phyloP scores from a whole-genome alignment of 164 flowering plant genomes.

The Magnolia sinica region DNA sequence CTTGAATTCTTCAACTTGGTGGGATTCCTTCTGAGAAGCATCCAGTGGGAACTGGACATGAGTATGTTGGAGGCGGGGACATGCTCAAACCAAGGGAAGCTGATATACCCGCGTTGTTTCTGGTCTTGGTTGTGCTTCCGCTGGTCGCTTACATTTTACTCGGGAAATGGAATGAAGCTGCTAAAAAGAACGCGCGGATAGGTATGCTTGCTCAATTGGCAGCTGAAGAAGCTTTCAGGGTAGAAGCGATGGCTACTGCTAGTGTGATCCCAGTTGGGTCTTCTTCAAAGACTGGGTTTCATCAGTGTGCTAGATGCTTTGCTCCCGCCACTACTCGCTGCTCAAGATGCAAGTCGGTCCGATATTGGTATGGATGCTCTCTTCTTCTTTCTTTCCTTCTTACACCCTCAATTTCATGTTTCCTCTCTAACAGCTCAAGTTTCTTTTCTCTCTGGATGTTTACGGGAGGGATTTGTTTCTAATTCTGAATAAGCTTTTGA shows the following conservation, averaged over 20 bases:
- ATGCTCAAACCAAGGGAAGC: conserved; percentile 93
- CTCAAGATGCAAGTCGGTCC: conserved; percentile 78
- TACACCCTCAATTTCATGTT: background rate
- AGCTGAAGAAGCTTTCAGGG: conserved; percentile 55
- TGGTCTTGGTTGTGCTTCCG: conserved; percentile 78
- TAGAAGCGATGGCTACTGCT: conserved; percentile 45
- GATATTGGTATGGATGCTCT: conserved; percentile 60
- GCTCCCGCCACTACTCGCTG: conserved; percentile 79
- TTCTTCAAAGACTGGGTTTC: conserved; percentile 33
- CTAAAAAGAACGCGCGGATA: conserved; percentile 63
- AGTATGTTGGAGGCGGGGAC: conserved; percentile 55
- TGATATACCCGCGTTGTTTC: conserved; percentile 66
- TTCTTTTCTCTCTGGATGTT: background rate
- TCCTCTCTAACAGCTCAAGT: background rate
- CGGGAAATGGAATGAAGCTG: conserved; percentile 78
- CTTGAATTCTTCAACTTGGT: conserved; percentile 3
- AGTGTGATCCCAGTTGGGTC: conserved; percentile 32
- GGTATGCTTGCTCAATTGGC: conserved; percentile 69
- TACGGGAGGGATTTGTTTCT: background rate
- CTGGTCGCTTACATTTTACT: conserved; percentile 67
- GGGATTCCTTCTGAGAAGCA: conserved; percentile 17
- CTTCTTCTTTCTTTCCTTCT: background rate
- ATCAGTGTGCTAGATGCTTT: conserved; percentile 72
- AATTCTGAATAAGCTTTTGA: no score
- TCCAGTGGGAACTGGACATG: conserved; percentile 50